A percentile compares a stretch with the other conserved stretches of the same genome.
These are phyloP conservation scores for Tieghemostelium lacteum DNA, from an alignment of 78 protist genomes.

Conservation along the genomic window DNA sequence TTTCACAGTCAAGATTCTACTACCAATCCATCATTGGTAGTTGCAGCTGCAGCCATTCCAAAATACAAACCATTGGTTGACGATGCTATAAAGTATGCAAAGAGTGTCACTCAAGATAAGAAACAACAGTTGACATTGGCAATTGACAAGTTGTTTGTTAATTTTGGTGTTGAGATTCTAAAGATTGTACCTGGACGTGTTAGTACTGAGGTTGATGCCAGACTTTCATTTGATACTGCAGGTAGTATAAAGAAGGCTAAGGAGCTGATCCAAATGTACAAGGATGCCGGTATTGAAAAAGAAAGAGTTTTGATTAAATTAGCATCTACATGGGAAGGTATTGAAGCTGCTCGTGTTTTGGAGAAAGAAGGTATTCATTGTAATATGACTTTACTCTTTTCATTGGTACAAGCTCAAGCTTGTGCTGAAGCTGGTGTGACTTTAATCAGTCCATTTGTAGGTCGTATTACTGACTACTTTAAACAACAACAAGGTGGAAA, in stretches of 20 bases:
- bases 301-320: constrained; percentile 95
- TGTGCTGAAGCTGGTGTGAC: constrained; percentile 96
- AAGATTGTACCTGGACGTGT: constrained; percentile 98
- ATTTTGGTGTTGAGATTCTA: constrained; percentile 96
- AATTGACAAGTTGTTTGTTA: constrained; percentile 88
- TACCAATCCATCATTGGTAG: constrained; percentile 97
- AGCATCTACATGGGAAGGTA: constrained; percentile 99
- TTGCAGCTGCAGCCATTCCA: constrained; percentile 86
- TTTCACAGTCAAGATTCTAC: constrained; percentile 96
- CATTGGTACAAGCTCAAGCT: constrained; percentile 95
- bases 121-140: constrained; percentile 74
- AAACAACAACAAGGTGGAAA: constrained; percentile 62
- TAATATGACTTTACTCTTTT: constrained; percentile 96
- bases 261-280: constrained; percentile 90
- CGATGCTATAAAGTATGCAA: constrained; percentile 88
- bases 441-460: constrained; percentile 98
- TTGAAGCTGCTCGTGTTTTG: constrained; percentile 92
- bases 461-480: constrained; percentile 95
- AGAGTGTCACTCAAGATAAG: constrained; percentile 1
- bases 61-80: constrained; percentile 86
- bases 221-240: constrained; percentile 94
- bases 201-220: constrained; percentile 97
- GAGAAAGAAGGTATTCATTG: constrained; percentile 96
- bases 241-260: constrained; percentile 92
- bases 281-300: constrained; percentile 87